Evolutionary conservation across 345 rosid genomes (phyloP).

Genomic region (Populus tremula): DNA sequence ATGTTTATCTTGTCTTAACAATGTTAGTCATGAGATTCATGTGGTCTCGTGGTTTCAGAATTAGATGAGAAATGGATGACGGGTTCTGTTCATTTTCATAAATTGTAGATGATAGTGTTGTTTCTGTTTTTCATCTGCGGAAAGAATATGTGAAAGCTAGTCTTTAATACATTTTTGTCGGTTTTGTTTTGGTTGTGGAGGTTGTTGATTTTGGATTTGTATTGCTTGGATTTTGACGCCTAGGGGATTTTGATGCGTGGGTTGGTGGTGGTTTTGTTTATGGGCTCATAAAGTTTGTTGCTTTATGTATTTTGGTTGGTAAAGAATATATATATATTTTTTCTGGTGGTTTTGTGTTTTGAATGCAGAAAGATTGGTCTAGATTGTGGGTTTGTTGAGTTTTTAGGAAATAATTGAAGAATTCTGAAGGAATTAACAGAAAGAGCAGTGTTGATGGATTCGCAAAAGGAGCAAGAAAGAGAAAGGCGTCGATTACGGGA

Average conservation of each 20-base stretch:
- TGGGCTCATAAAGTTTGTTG: neutral
- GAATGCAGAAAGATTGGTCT: neutral
- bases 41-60: neutral
- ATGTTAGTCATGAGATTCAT: neutral
- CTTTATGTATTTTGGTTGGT: neutral
- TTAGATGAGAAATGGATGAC: too few relatives aligned
- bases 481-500: slow-evolving; percentile 79
- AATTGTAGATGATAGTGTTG: neutral
- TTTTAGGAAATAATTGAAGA: neutral
- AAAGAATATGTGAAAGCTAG: neutral
- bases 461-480: slow-evolving; percentile 72
- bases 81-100: neutral
- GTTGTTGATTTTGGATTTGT: neutral
- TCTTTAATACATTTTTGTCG: neutral
- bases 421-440: slow-evolving; percentile 37
- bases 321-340: neutral
- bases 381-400: neutral
- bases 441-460: slow-evolving; percentile 39
- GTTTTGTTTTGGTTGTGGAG: neutral
- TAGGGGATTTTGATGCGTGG: neutral
- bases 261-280: neutral
- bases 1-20: neutral
- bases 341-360: neutral
- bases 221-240: neutral
- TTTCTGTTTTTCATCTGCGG: neutral